These are phyloP conservation scores for Lizonia empirigonia DNA, from an alignment of 2,329 filamentous ascomycete genomes.

Conservation along the genomic window DNA sequence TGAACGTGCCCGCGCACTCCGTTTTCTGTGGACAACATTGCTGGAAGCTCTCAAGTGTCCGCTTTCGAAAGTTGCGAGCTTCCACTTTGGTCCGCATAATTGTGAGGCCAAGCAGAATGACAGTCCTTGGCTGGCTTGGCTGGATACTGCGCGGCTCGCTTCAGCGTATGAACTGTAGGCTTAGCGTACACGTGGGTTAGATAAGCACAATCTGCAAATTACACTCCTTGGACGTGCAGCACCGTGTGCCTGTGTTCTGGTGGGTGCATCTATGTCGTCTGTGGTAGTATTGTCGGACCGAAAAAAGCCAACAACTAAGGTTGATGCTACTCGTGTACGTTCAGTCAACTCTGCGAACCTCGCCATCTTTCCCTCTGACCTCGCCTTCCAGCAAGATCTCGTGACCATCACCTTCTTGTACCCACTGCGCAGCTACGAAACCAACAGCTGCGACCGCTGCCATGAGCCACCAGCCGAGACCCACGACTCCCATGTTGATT, in stretches of 20 bases:
- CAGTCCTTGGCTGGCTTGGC: conserved; percentile 14
- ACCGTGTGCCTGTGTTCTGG: neutral
- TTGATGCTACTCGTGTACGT: neutral
- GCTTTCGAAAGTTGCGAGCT: conserved; percentile 6
- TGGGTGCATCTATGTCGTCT: neutral
- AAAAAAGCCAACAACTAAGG: neutral
- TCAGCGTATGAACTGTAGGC: conserved; percentile 5
- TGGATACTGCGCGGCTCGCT: conserved; percentile 13
- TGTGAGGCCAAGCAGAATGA: conserved; percentile 10
- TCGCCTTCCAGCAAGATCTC: conserved; percentile 70
- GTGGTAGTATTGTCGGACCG: neutral
- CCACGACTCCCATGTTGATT: conserved; percentile 62
- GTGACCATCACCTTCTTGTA: conserved; percentile 67
- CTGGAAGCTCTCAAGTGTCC: neutral
- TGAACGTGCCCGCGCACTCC: conserved; percentile 1
- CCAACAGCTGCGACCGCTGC: conserved; percentile 58
- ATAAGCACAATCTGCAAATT: neutral
- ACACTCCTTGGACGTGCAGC: neutral
- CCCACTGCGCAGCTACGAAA: conserved; percentile 59
- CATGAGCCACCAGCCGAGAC: conserved; percentile 64
- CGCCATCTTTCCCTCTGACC: conserved; percentile 52
- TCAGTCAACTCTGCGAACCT: conserved; percentile 19
- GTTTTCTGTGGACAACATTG: neutral
- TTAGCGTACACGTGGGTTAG: conserved; percentile 8
- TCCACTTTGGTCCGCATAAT: conserved; percentile 8